These are phyloP conservation scores for Aspergillus latus DNA, from an alignment of 2,329 filamentous ascomycete species.

Conservation along the genomic window DNA sequence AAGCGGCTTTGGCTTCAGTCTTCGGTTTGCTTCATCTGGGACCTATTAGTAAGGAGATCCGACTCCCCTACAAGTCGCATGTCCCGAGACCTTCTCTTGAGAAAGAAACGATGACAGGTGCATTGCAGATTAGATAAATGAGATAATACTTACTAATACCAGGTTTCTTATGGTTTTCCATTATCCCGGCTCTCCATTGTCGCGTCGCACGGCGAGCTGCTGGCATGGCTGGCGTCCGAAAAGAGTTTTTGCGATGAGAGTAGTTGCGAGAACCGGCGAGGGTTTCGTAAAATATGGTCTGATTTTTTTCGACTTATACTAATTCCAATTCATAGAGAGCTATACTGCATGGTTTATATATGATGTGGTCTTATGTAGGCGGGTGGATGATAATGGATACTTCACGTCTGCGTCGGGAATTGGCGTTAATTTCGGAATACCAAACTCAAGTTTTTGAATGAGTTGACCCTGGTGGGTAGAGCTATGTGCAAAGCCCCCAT, in stretches of 20 bases:
- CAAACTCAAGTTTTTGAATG: neutral
- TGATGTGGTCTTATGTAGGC: neutral
- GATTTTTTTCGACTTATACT: too few relatives aligned
- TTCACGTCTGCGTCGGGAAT: constrained; percentile 6
- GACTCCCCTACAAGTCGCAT: neutral
- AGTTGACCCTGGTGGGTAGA: too few relatives aligned
- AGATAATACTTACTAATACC: neutral
- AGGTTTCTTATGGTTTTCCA: neutral
- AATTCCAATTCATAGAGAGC: neutral
- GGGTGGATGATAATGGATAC: neutral
- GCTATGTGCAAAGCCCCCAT: too few relatives aligned
- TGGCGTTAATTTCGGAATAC: neutral
- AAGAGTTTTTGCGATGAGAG: neutral
- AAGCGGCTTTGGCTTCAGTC: constrained; percentile 18
- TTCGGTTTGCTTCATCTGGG: neutral
- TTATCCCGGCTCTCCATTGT: neutral
- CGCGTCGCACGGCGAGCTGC: neutral
- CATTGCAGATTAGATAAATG: too few relatives aligned
- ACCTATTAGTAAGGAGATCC: neutral
- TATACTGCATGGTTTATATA: neutral
- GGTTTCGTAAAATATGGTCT: neutral
- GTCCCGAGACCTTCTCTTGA: too few relatives aligned
- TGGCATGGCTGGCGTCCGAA: constrained; percentile 3
- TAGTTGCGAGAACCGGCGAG: too few relatives aligned
- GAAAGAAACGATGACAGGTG: too few relatives aligned